phyloP scores from a whole-genome alignment of 305 asterid genomes.

The Ajuga reptans region DNA sequence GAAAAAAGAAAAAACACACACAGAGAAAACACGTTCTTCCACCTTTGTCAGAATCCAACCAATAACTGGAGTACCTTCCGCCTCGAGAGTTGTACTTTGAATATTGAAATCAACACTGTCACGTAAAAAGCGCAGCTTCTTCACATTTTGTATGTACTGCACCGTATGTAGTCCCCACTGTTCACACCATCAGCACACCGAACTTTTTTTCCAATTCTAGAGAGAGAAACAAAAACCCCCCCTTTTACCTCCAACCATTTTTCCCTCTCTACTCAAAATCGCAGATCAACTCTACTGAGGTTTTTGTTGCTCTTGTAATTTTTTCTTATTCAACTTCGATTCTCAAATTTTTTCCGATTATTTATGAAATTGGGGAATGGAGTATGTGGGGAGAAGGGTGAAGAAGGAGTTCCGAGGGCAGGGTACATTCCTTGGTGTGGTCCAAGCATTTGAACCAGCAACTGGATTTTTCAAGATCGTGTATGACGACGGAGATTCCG shows the following conservation, averaged over 20 bases:
- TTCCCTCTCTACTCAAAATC: slow-evolving; percentile 20
- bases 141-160: slow-evolving; percentile 20
- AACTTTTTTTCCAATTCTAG: slow-evolving; percentile 26
- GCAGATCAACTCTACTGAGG: slow-evolving; percentile 26
- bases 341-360: slow-evolving; percentile 1
- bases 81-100: slow-evolving; percentile 22
- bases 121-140: slow-evolving; percentile 27
- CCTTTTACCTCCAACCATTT: slow-evolving; percentile 19
- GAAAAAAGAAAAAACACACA: neutral
- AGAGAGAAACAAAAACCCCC: slow-evolving; percentile 39
- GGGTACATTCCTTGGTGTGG: slow-evolving; percentile 42
- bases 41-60: slow-evolving; percentile 14
- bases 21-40: neutral
- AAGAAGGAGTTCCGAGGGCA: slow-evolving; percentile 46
- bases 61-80: slow-evolving; percentile 18
- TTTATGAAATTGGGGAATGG: slow-evolving; percentile 48
- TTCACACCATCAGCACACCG: slow-evolving; percentile 27
- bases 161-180: slow-evolving; percentile 36
- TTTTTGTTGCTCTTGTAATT: neutral
- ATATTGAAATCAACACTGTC: slow-evolving; percentile 19
- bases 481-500: slow-evolving; percentile 65
- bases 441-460: slow-evolving; percentile 44
- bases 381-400: slow-evolving; percentile 62
- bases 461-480: slow-evolving; percentile 50
- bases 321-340: slow-evolving; percentile 9